These are phyloP conservation scores for Candida berthetii DNA, from an alignment of 805 yeast species.

Conservation along the genomic window DNA sequence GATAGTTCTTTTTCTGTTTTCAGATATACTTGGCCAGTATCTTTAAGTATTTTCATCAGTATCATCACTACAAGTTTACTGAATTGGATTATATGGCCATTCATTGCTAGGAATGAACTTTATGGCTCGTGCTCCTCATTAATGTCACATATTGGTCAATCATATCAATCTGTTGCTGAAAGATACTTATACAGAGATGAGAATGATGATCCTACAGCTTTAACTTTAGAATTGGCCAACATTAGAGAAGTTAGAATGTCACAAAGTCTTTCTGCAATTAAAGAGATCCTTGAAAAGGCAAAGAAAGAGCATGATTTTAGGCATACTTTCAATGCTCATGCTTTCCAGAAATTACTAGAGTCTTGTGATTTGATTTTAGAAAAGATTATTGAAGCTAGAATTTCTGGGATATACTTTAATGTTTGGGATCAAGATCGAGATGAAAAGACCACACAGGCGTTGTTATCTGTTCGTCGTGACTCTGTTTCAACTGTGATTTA, in stretches of 20 bases:
- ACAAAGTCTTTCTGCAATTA: slow-evolving; percentile 33
- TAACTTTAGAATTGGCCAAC: slow-evolving; percentile 35
- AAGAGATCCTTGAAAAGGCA: slow-evolving; percentile 28
- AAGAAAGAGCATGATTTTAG: slow-evolving; percentile 29
- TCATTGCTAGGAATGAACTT: slow-evolving; percentile 35
- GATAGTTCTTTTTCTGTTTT: slow-evolving; percentile 21
- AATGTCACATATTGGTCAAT: slow-evolving; percentile 35
- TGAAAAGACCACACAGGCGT: slow-evolving; percentile 28
- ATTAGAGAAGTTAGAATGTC: slow-evolving; percentile 43
- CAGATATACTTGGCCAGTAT: slow-evolving; percentile 33
- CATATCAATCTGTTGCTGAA: slow-evolving; percentile 41
- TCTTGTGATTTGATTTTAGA: slow-evolving; percentile 34
- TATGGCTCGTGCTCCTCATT: slow-evolving; percentile 31
- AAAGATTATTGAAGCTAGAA: slow-evolving; percentile 40
- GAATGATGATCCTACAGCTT: slow-evolving; percentile 39
- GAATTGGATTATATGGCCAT: slow-evolving; percentile 44
- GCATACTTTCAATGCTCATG: slow-evolving; percentile 25
- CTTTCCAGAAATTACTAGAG: slow-evolving; percentile 27
- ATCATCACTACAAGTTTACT: slow-evolving; percentile 27
- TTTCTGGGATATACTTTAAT: slow-evolving; percentile 40
- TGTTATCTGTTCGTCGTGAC: slow-evolving; percentile 39
- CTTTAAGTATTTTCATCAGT: slow-evolving; percentile 33
- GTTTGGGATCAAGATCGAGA: slow-evolving; percentile 37
- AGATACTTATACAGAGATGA: slow-evolving; percentile 41
- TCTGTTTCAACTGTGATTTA: slow-evolving; percentile 39